A percentile compares a stretch with the other conserved stretches of the same genome.
These are phyloP conservation scores for Clitopilus passeckerianus DNA, from an alignment of 768 basidiomycete species.

Conservation along the genomic window DNA sequence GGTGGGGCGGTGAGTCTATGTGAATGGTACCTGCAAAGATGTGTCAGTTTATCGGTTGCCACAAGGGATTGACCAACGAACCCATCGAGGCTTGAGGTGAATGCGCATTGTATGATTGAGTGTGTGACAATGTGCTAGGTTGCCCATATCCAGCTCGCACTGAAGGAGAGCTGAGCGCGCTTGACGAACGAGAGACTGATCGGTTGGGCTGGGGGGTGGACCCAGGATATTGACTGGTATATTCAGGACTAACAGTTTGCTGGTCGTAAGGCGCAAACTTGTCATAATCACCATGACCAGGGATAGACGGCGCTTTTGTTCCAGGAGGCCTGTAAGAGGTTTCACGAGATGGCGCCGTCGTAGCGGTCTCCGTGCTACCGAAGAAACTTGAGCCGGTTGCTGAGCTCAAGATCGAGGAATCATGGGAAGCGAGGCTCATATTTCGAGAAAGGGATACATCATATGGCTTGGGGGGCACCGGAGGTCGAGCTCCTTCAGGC, in stretches of 20 bases:
- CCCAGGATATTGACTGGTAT: not conserved
- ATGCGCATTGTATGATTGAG: not conserved
- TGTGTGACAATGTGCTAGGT: not conserved
- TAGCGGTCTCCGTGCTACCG: not conserved
- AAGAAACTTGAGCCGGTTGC: constrained; percentile 14
- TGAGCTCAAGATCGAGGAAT: constrained; percentile 10
- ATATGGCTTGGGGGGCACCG: constrained; percentile 10
- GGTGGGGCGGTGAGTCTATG: constrained; percentile 2
- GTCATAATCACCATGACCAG: constrained; percentile 15
- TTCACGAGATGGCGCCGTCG: constrained; percentile 8
- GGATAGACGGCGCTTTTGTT: constrained; percentile 19
- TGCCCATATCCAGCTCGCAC: not conserved
- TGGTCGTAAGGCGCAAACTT: constrained; percentile 1
- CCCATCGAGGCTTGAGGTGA: constrained; percentile 4
- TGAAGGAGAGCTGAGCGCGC: not conserved
- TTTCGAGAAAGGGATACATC: constrained; percentile 10
- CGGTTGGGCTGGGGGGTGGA: not conserved
- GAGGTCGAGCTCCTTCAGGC: not conserved
- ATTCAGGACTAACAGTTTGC: not conserved
- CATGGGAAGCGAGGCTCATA: constrained; percentile 10
- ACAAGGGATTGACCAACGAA: not conserved
- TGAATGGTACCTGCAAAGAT: not conserved
- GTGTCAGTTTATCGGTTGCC: not conserved
- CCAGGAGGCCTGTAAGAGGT: constrained; percentile 25
- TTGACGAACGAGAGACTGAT: not conserved